Percentiles rank a stretch among this genome's conserved stretches.
Conservation (phyloP, 2,329 filamentous ascomycete species). For the Intubia oerlemansii region DNA sequence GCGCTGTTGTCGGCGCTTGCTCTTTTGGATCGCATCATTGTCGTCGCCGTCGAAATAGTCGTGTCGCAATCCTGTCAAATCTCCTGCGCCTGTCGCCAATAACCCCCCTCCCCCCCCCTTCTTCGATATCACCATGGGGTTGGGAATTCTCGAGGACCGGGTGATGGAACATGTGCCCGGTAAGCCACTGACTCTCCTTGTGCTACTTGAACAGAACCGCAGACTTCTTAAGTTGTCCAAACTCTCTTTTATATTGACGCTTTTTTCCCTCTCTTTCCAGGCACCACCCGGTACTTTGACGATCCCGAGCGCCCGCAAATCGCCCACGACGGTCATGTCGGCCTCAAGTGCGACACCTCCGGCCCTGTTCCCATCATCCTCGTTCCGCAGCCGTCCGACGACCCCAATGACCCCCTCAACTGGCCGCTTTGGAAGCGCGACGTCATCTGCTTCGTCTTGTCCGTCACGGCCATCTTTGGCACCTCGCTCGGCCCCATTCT, state of each 20-base stretch:
- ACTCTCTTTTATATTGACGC: too few species aligned
- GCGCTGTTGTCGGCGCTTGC: too few species aligned
- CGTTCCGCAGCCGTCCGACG: conserved; percentile 69
- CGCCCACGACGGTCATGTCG: conserved; percentile 17
- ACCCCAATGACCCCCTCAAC: conserved; percentile 69
- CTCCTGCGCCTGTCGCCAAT: too few species aligned
- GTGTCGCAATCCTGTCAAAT: too few species aligned
- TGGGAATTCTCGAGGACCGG: conserved; percentile 52
- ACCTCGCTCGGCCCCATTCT: conserved; percentile 70
- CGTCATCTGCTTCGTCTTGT: conserved; percentile 57
- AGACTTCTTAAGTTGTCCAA: too few species aligned
- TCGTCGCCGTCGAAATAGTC: too few species aligned
- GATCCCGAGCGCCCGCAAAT: conserved; percentile 27
- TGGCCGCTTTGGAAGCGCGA: conserved; percentile 82
- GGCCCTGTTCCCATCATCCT: conserved; percentile 53
- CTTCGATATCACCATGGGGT: too few species aligned
- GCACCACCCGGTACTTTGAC: conserved; percentile 44
- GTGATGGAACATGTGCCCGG: conserved; percentile 52
- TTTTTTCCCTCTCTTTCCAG: too few species aligned
- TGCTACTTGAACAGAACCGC: not conserved
- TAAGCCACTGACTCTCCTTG: conserved; percentile 14
- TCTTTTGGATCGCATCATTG: too few species aligned
- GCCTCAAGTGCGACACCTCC: conserved; percentile 51
- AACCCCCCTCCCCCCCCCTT: too few species aligned
- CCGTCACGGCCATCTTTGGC: conserved; percentile 61